Evolutionary conservation across 306 rosid species (phyloP).

Genomic region (Lithocarpus polystachyus): DNA sequence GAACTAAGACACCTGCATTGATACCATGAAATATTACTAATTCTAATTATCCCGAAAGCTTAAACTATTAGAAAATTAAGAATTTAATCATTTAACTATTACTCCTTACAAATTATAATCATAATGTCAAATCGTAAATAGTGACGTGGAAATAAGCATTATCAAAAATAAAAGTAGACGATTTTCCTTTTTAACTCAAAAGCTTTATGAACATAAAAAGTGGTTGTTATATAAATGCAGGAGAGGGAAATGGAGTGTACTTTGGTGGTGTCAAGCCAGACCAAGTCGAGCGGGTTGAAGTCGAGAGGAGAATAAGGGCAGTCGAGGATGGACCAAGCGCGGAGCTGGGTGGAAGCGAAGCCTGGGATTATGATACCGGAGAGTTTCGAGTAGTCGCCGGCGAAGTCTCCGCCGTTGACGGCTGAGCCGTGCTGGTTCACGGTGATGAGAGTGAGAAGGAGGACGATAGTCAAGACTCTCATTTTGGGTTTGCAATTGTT

Average conservation of each 20-base stretch:
- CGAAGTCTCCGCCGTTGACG: constrained; percentile 31
- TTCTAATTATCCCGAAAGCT: too few species aligned
- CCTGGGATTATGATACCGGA: constrained; percentile 97
- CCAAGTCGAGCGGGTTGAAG: constrained; percentile 99
- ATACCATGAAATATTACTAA: too few species aligned
- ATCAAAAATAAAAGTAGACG: too few species aligned
- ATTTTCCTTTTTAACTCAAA: not conserved
- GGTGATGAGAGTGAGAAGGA: constrained; percentile 17
- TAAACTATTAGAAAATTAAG: too few species aligned
- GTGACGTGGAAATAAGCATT: too few species aligned
- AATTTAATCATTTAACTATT: too few species aligned
- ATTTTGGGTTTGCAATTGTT: constrained; percentile 24
- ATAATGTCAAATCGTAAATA: too few species aligned
- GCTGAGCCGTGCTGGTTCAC: not conserved
- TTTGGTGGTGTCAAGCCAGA: constrained; percentile 94
- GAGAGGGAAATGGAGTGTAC: constrained; percentile 26
- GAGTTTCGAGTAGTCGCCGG: constrained; percentile 75
- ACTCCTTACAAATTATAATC: too few species aligned
- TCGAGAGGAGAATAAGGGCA: constrained; percentile 96
- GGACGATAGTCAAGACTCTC: constrained; percentile 14
- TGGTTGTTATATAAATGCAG: not conserved
- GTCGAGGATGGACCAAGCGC: constrained; percentile 98
- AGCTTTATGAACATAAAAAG: not conserved
- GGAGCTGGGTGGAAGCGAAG: constrained; percentile 96
- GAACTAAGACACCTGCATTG: too few species aligned